Percentiles rank a stretch among this genome's conserved stretches.
Evolutionary conservation across 139 green algal genomes (phyloP).

Genomic region (Chlamydomonas sp.): DNA sequence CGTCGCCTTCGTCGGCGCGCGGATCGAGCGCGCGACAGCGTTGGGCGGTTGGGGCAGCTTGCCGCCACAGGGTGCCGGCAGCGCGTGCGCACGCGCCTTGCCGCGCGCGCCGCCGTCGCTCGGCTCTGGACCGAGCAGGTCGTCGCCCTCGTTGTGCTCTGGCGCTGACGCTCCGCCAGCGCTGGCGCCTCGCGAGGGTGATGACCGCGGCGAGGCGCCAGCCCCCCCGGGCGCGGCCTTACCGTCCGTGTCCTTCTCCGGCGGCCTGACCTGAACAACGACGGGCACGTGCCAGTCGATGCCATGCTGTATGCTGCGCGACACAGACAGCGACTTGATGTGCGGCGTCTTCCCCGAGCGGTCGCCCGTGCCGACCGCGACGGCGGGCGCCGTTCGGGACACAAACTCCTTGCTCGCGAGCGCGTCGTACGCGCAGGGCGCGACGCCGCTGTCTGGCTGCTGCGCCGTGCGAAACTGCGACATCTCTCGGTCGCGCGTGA

Average conservation of each 20-base stretch:
- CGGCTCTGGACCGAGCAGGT: neutral
- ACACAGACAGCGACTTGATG: slow-evolving; percentile 25
- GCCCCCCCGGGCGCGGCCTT: neutral
- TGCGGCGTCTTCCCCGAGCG: slow-evolving; percentile 16
- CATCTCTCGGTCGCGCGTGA: neutral
- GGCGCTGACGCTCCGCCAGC: neutral
- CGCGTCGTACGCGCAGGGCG: neutral
- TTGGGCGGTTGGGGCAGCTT: slow-evolving; percentile 15
- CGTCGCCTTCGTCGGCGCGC: slow-evolving; percentile 11
- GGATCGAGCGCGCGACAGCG: slow-evolving; percentile 20
- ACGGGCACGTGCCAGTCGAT: slow-evolving; percentile 37
- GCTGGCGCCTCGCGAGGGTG: neutral
- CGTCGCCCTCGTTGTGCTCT: neutral
- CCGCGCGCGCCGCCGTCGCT: neutral
- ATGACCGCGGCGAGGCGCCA: no score
- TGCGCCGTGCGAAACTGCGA: no score
- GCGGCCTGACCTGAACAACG: slow-evolving; percentile 13
- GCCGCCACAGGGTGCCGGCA: neutral
- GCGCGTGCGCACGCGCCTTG: no score
- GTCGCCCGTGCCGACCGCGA: slow-evolving; percentile 8
- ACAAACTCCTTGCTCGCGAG: neutral
- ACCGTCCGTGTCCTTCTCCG: neutral
- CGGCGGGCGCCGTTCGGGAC: neutral
- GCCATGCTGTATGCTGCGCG: slow-evolving; percentile 34
- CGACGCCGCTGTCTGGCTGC: no score